These are phyloP conservation scores for Cerrena zonata DNA, from an alignment of 1,284 basidiomycete species.

Conservation along the genomic window DNA sequence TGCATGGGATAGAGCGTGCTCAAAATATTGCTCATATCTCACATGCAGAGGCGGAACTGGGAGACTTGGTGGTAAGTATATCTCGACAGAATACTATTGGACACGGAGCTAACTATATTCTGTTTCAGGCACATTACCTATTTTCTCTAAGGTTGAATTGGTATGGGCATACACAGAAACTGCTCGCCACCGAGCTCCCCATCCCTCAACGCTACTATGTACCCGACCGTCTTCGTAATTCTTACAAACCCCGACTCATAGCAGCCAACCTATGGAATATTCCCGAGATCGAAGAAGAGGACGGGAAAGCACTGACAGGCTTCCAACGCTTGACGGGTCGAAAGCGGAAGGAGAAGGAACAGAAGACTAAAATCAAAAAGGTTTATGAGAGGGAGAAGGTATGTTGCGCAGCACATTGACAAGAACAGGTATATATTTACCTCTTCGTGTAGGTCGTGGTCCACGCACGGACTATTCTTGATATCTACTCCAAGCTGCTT, in stretches of 20 bases:
- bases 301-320: slow-evolving; percentile 27
- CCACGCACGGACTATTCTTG: slow-evolving; percentile 51
- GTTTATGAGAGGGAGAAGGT: slow-evolving; percentile 67
- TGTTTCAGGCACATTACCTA: slow-evolving; percentile 45
- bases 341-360: slow-evolving; percentile 26
- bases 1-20: slow-evolving; percentile 43
- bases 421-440: neutral
- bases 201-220: slow-evolving; percentile 70
- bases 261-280: slow-evolving; percentile 58
- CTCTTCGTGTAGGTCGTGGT: slow-evolving; percentile 44
- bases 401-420: slow-evolving; percentile 9
- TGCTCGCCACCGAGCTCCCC: slow-evolving; percentile 52
- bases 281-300: slow-evolving; percentile 39
- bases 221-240: slow-evolving; percentile 53
- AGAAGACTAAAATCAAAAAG: slow-evolving; percentile 32
- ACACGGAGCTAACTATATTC: neutral
- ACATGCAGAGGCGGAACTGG: slow-evolving; percentile 60
- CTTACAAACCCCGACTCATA: slow-evolving; percentile 53
- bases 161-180: slow-evolving; percentile 45
- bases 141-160: slow-evolving; percentile 63
- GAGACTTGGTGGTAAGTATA: slow-evolving; percentile 59
- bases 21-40: slow-evolving; percentile 55
- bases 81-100: neutral
- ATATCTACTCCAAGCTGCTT: slow-evolving; percentile 53
- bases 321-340: slow-evolving; percentile 32